These are phyloP conservation scores for Elaeagnus macrophylla DNA, from an alignment of 306 rosid species.

Conservation along the genomic window DNA sequence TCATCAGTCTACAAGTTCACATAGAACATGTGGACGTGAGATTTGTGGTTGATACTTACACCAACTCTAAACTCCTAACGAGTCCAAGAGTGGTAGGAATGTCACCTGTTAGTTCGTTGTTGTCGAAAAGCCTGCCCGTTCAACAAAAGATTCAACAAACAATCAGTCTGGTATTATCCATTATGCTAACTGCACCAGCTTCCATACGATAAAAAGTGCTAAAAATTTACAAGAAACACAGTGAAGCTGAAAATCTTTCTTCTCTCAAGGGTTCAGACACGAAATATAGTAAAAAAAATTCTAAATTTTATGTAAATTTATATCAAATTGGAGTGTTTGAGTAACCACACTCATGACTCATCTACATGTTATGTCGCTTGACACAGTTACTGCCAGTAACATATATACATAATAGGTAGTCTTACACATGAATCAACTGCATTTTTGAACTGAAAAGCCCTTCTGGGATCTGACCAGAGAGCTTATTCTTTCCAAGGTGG, in stretches of 20 bases:
- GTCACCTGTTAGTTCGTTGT: constrained; percentile 36
- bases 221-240: background rate
- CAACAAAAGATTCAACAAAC: background rate
- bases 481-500: constrained; percentile 51
- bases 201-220: background rate
- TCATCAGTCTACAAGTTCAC: background rate
- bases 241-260: background rate
- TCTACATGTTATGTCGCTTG: too few species aligned
- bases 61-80: constrained; percentile 34
- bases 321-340: too few species aligned
- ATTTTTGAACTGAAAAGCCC: constrained; percentile 45
- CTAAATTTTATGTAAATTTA: background rate
- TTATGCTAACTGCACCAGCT: background rate
- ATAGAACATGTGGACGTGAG: constrained; percentile 3
- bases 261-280: background rate
- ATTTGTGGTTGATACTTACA: constrained; percentile 46
- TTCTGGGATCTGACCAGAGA: constrained; percentile 44
- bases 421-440: constrained; percentile 60
- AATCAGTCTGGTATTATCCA: background rate
- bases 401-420: background rate
- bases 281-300: background rate
- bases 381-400: background rate
- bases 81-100: constrained; percentile 56
- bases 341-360: too few species aligned
- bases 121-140: constrained; percentile 49